A percentile compares a stretch with the other conserved stretches of the same genome.
These are phyloP conservation scores for Colletotrichum australisinense DNA, from an alignment of 2,329 filamentous ascomycete species.

Conservation along the genomic window DNA sequence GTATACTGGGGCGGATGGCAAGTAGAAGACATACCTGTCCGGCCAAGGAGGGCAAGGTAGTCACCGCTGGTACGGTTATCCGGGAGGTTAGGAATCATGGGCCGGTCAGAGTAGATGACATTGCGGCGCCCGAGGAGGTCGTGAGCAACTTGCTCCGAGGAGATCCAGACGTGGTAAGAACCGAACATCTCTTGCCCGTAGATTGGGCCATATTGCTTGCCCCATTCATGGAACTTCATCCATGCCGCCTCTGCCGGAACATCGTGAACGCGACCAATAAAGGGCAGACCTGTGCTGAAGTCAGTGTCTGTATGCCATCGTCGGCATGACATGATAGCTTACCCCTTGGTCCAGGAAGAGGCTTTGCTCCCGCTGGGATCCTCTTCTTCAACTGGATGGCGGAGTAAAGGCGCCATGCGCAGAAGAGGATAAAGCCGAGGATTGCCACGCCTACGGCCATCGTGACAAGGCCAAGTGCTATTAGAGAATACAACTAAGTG, in stretches of 20 bases:
- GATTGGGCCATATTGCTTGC: slow-evolving; percentile 57
- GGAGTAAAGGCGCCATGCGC: slow-evolving; percentile 30
- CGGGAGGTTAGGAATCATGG: slow-evolving; percentile 58
- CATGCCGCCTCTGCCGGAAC: slow-evolving; percentile 54
- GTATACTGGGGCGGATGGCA: no score
- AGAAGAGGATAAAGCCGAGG: slow-evolving; percentile 30
- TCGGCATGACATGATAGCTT: background rate
- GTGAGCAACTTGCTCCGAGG: slow-evolving; percentile 56
- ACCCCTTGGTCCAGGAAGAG: slow-evolving; percentile 45
- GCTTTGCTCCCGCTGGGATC: slow-evolving; percentile 42
- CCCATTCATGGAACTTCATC: slow-evolving; percentile 62
- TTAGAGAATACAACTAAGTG: slow-evolving; percentile 2
- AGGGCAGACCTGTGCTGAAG: slow-evolving; percentile 49
- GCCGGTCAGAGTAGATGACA: slow-evolving; percentile 59
- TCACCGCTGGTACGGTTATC: slow-evolving; percentile 59
- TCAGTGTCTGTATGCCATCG: background rate
- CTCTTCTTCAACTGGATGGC: slow-evolving; percentile 34
- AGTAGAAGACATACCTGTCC: slow-evolving; percentile 46
- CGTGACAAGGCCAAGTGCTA: background rate
- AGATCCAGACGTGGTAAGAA: slow-evolving; percentile 59
- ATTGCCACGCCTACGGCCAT: slow-evolving; percentile 32
- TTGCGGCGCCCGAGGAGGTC: slow-evolving; percentile 56
- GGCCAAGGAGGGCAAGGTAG: slow-evolving; percentile 57
- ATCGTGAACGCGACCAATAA: slow-evolving; percentile 58
- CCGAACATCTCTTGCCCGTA: slow-evolving; percentile 60